Percentiles rank a stretch among this genome's conserved stretches.
Conservation (phyloP, 2,329 filamentous ascomycete genomes). For the Colletotrichum abscissum region DNA sequence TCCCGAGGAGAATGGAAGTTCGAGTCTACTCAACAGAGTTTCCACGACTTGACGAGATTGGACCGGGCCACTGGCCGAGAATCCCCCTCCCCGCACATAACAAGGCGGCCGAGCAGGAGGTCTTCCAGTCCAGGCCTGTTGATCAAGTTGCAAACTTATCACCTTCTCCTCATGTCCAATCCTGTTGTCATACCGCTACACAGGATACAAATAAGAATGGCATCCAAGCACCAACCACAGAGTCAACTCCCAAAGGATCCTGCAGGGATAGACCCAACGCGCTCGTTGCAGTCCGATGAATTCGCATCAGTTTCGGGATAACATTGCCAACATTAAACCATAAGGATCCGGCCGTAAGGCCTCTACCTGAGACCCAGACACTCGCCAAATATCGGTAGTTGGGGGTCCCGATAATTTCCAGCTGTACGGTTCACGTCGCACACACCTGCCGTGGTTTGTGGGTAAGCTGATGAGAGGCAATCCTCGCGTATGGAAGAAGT, state of each 20-base stretch:
- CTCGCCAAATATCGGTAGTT: conserved; percentile 17
- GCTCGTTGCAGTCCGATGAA: not conserved
- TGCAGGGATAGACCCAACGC: conserved; percentile 17
- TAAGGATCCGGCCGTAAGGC: not conserved
- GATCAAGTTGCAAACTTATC: not conserved
- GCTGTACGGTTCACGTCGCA: not conserved
- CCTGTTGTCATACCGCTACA: not conserved
- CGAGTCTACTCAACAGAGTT: not conserved
- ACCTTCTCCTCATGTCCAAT: not conserved
- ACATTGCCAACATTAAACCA: not conserved
- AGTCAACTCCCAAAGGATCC: not conserved
- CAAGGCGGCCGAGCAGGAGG: not conserved
- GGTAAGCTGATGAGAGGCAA: not conserved
- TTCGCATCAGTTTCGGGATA: conserved; percentile 1
- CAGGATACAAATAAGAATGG: not conserved
- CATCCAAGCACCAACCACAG: not conserved
- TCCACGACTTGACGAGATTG: no score
- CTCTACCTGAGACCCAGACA: conserved; percentile 9
- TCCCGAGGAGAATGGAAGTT: not conserved
- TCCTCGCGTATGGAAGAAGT: not conserved
- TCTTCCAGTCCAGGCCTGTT: not conserved
- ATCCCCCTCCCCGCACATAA: not conserved
- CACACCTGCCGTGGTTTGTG: not conserved
- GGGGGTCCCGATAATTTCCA: conserved; percentile 10
- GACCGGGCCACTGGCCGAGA: no score